Base-by-base conservation (phyloP, 176 grass and related monocot genomes). In the Cenchrus fungigraminus region DNA sequence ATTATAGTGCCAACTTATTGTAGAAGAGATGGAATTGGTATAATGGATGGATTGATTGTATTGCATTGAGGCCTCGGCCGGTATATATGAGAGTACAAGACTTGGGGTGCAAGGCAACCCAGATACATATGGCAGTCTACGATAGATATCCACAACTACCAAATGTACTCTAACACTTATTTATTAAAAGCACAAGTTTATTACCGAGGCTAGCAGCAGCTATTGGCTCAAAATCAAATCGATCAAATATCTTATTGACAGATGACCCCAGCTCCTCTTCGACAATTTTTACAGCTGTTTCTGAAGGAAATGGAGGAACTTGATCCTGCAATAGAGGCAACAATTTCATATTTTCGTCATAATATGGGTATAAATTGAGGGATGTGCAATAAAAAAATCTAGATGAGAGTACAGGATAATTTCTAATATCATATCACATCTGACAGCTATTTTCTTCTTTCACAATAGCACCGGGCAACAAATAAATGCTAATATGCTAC, bases 201-300 rank as follows among this genome's bases (percentile, higher is more conserved):
- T 85, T 98, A 98, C 97, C 97, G 42, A 98, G 97, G 84, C 97
- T 98, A 89, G 97, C 97, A 84, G 97, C 97, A 84, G 97, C 93
- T 78, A 98, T 96, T 91, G 97, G 97, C 79, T 98, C 97, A 88
- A 84, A 92, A 82, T 98, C 97, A 72, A 98, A 98, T 78, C 88
- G 76, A 75, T 96, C 97, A 94, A 98, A 98, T 90, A 92, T 92
- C 78, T 89, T 44, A 79, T 81, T 84, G 58, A 95, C 66, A 83
- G 97, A 79, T 84, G 86, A 88, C 51, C 91, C 88, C 20, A 98
- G 90, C 79, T 98, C 97, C 82, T 96, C 93, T 91, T 98, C 88
- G 68, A 98, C 88, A 84, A 94, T 98, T 84, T 94, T 96, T 74
- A 94, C 78, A 70, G 93, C 91, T 68, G 90, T 92, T 65, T 92